A percentile compares a stretch with the other conserved stretches of the same genome.
Evolutionary conservation across 106 monocot genomes (phyloP).

Genomic region (Dendrobium chrysotoxum): DNA sequence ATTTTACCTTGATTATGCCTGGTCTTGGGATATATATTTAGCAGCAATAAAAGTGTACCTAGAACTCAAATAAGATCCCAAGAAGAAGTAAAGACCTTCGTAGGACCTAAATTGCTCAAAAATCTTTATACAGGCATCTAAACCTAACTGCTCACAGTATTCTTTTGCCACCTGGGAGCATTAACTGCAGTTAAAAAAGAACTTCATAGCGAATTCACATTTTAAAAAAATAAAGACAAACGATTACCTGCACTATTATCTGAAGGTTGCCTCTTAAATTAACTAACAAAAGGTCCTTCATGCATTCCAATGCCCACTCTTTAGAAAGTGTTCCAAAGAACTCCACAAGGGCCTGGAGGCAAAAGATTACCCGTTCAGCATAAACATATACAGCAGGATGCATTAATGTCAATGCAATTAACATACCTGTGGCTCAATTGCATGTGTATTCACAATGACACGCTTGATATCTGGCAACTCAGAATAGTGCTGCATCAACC

Average conservation of each 20-base stretch:
- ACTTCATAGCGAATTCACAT: background rate
- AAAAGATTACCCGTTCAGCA: background rate
- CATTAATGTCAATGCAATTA: background rate
- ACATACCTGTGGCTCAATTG: conserved; percentile 97
- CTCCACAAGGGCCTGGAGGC: conserved; percentile 77
- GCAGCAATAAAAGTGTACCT: conserved; percentile 34
- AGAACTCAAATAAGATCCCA: conserved; percentile 93
- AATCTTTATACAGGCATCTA: conserved; percentile 42
- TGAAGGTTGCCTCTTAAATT: conserved; percentile 99
- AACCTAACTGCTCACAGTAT: conserved; percentile 92
- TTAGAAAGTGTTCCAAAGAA: conserved; percentile 98
- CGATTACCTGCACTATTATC: conserved; percentile 89
- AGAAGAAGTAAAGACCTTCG: conserved; percentile 61
- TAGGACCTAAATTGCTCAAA: conserved; percentile 30
- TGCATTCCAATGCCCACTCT: conserved; percentile 98
- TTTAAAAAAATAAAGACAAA: background rate
- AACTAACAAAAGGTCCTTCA: conserved; percentile 94
- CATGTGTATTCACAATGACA: conserved; percentile 97
- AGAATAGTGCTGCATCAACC: conserved; percentile 70
- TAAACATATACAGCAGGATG: background rate
- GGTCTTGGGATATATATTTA: no score
- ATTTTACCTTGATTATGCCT: background rate
- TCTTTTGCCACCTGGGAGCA: conserved; percentile 86
- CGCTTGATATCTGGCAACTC: conserved; percentile 97
- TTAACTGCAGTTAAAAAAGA: conserved; percentile 3